Evolutionary conservation across 1,284 basidiomycete genomes (phyloP), one percentile per base, ranked within the genome.

Genomic region (Caloboletus firmus): DNA sequence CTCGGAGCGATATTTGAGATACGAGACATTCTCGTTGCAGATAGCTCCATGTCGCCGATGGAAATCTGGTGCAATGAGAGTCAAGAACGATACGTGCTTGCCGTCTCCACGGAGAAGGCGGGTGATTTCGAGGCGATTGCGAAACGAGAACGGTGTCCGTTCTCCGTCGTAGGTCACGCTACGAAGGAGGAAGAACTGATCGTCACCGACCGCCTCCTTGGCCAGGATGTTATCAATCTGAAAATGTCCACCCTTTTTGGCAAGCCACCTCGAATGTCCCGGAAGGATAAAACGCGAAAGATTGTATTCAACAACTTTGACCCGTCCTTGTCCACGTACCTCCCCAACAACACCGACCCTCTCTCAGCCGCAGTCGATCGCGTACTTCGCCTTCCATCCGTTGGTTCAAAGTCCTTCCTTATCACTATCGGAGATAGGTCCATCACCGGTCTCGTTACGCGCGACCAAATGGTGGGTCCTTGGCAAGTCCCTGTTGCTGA

Each of bases 1-100:
- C 79, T 98, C 9, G 97, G 97, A 28, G 97, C 92, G 3, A 80
- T 72, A n/a, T 95, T 98, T 67, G 96, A 99, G 76, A 95, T 99
- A 64, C 81, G 96, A 18, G 91, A 98, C 62, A 87, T 99, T 9
- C 82, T 93, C 26, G 84, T 98, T 43, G 96, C 94, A 36, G 97
- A 99, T 72, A 80, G 83, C 31, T 87, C 89, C 44, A 94, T 99
- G 93, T 95, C 92, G 10, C 97, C 96, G 0, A 98, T 99, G 95
- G 96, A 98, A 76, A 98, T 99, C 57, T 99, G 96, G 96, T 99
- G 97, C 73, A 99, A 99, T 74, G 97, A 99, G 75, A 92, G 88
- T 60, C 96, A 99, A 76, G 96, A 99, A 70, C 87, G 97, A 42
- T 99, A 99, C 69, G 97, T 99, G 32, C 81, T 99, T 31, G 97